A percentile compares a stretch with the other conserved stretches of the same genome.
phyloP scores from a whole-genome alignment of 2,329 filamentous ascomycete genomes.

The Alternaria brassicicola region DNA sequence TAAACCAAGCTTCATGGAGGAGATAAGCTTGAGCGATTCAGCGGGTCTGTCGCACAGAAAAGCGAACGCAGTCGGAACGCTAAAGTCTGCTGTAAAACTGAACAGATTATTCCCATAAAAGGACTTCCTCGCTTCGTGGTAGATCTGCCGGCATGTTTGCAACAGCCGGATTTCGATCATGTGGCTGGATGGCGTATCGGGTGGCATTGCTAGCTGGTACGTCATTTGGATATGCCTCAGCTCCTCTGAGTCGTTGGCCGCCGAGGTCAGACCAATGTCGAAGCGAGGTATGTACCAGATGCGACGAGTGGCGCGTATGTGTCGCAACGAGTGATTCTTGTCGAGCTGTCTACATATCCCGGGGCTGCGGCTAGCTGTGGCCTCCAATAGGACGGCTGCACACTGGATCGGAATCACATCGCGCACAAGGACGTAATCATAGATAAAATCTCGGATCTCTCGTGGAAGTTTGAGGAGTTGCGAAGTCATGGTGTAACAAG shows the following conservation, averaged over 20 bases:
- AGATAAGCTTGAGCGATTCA: conserved; percentile 19
- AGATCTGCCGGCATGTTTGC: conserved; percentile 28
- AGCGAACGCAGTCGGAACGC: conserved; percentile 30
- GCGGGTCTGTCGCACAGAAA: conserved; percentile 32
- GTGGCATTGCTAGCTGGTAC: conserved; percentile 21
- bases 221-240: conserved; percentile 26
- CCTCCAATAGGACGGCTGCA: conserved; percentile 10
- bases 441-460: conserved; percentile 31
- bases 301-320: conserved; percentile 12
- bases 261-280: conserved; percentile 19
- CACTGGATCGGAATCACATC: conserved; percentile 23
- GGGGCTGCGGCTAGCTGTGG: conserved; percentile 4
- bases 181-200: neutral
- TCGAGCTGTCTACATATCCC: conserved; percentile 9
- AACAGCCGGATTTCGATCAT: conserved; percentile 18
- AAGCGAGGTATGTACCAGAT: conserved; percentile 26
- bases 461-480: conserved; percentile 23
- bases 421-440: conserved; percentile 23
- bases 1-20: conserved; percentile 24
- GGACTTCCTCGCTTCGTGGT: conserved; percentile 26
- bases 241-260: conserved; percentile 2
- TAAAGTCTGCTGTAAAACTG: conserved; percentile 26
- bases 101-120: conserved; percentile 36
- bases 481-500: conserved; percentile 9
- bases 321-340: conserved; percentile 15